Conservation (phyloP, 306 rosid genomes). For the Sphenostylis stenocarpa region DNA sequence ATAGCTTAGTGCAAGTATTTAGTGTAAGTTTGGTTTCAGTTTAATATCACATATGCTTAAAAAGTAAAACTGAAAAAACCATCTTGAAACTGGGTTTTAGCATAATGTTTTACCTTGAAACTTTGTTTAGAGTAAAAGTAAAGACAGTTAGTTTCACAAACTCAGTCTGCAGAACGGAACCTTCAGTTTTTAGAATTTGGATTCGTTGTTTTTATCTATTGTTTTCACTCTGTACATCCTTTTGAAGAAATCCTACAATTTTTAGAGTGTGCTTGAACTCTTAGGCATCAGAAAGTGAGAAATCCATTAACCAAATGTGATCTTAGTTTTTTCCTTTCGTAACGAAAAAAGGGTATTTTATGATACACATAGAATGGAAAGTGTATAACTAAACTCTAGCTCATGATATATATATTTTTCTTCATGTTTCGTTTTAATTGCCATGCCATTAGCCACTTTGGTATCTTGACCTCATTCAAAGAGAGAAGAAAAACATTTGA, state of each 20-base stretch:
- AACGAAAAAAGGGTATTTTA: not conserved
- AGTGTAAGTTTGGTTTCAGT: too few relatives aligned
- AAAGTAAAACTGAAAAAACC: too few relatives aligned
- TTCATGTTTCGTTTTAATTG: conserved; percentile 43
- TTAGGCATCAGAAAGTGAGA: not conserved
- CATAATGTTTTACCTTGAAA: too few relatives aligned
- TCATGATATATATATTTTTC: conserved; percentile 22
- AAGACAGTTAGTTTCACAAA: too few relatives aligned
- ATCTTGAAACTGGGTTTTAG: too few relatives aligned
- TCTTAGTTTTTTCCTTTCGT: not conserved
- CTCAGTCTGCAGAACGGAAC: too few relatives aligned
- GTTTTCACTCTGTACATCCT: not conserved
- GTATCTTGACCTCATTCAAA: conserved; percentile 30
- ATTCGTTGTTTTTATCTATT: not conserved
- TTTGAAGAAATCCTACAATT: not conserved
- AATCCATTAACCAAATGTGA: not conserved
- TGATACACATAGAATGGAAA: not conserved
- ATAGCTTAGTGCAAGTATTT: not conserved
- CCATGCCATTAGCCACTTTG: conserved; percentile 38
- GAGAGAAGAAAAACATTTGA: not conserved
- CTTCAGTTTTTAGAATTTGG: not conserved
- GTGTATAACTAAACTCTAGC: not conserved
- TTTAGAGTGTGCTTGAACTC: not conserved
- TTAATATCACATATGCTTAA: too few relatives aligned
- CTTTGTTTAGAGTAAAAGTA: too few relatives aligned